Base-by-base conservation (phyloP, 176 grass and related monocot genomes). In the Musa itinerans region DNA sequence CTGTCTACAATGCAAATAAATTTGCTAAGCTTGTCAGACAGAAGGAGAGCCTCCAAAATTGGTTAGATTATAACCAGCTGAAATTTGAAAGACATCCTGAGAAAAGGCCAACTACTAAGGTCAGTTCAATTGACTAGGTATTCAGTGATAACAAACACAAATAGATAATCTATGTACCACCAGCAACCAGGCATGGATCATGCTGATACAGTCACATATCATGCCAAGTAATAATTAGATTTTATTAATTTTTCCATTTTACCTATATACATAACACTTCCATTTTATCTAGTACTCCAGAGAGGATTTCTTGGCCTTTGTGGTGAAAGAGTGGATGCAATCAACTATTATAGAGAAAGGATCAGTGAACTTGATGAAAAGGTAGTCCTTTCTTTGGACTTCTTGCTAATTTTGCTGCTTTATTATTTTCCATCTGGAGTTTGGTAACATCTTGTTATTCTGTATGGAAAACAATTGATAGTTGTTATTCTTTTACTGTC, bases 1-100 rank as follows among this genome's bases (percentile, higher is more conserved):
- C 94, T 87, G 90, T 98, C 63, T 98, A 93, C 83, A 98, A 98
- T 76, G 94, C 94, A 80, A 98, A 98, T 70, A 84, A 78, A 71
- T 98, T 87, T 58, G 88, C 87, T 74, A 93, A 84, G 78, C 94
- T 98, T 2, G 80, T 98, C 68, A 93, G 83, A 57, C 23, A 81
- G 80, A 93, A 74, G 53, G 90, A 91, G 55, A 85, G 90, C 29
- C 88, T 98, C 19, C 94, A 93, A 77, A 98, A 98, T 27, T 93
- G 90, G 94, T 70, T 98, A 69, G 94, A 98, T 71, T 98, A 93
- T 78, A 87, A 98, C 66, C 86, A 91, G 51, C 90, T 85, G 26
- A 98, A 98, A 78, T 91, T 85, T 76, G 94, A 93, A 83, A 85
- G 90, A 19, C 86, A 93, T 89, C 88, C 94, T 81, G 84, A 79